phyloP scores from a whole-genome alignment of 139 green algal species.

The Chlorella sorokiniana region DNA sequence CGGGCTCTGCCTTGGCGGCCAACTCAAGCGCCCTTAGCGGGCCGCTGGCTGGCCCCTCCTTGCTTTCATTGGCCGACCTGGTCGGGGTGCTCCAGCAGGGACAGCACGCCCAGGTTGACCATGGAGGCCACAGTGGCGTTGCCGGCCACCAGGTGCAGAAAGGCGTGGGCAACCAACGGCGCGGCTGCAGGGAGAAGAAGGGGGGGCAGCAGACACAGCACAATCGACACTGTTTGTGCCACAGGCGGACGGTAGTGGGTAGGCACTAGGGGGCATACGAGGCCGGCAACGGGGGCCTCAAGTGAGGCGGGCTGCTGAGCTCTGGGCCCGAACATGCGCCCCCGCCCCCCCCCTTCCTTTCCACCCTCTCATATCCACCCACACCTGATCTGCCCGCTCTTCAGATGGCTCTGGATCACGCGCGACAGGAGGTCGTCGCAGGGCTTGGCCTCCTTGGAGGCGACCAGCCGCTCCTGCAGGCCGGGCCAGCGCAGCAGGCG shows the following conservation, averaged over 20 bases:
- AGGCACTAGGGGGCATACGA: too few relatives aligned
- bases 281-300: too few relatives aligned
- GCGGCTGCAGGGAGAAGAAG: too few relatives aligned
- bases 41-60: too few relatives aligned
- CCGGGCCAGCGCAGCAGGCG: background rate
- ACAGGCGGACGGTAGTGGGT: too few relatives aligned
- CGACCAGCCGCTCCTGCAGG: conserved; percentile 8
- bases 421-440: conserved; percentile 23
- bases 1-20: background rate
- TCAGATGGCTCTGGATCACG: conserved; percentile 34
- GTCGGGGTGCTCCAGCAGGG: conserved; percentile 50
- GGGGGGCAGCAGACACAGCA: too few relatives aligned
- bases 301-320: too few relatives aligned
- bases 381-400: conserved; percentile 30
- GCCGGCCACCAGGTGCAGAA: conserved; percentile 60
- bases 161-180: conserved; percentile 48
- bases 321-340: too few relatives aligned
- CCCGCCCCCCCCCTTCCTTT: background rate
- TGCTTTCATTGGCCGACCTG: background rate
- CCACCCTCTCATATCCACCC: background rate
- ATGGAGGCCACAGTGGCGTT: conserved; percentile 49
- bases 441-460: conserved; percentile 37
- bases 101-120: conserved; percentile 36
- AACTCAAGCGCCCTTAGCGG: background rate
- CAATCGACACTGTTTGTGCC: too few relatives aligned